Conservation (phyloP, 768 basidiomycete species). For the Ramaria sp. region DNA sequence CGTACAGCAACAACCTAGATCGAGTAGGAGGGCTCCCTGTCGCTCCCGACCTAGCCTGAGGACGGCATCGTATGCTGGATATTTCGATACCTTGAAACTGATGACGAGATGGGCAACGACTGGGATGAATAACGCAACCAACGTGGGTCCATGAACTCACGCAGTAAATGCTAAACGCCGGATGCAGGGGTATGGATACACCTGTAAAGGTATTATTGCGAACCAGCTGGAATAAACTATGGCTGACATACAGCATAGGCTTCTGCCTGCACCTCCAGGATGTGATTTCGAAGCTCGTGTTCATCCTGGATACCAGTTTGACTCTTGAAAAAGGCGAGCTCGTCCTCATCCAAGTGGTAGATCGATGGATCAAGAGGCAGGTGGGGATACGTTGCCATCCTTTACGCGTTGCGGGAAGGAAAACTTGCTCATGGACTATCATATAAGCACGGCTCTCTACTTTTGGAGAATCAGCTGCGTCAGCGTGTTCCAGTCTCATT, state of each 20-base stretch:
- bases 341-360: slow-evolving; percentile 11
- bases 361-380: slow-evolving; percentile 7
- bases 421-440: too few relatives aligned
- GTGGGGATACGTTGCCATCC: not conserved
- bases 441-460: too few relatives aligned
- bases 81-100: slow-evolving; percentile 11
- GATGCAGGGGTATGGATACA: slow-evolving; percentile 22
- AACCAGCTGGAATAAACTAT: not conserved
- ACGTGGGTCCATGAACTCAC: not conserved
- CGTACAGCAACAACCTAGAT: slow-evolving; percentile 36
- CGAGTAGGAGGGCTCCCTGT: slow-evolving; percentile 28
- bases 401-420: too few relatives aligned
- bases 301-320: slow-evolving; percentile 22
- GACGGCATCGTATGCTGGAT: slow-evolving; percentile 16
- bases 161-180: slow-evolving; percentile 16
- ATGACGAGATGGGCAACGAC: not conserved
- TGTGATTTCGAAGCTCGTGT: slow-evolving; percentile 21
- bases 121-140: not conserved
- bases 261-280: slow-evolving; percentile 23
- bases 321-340: slow-evolving; percentile 20
- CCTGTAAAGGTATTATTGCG: slow-evolving; percentile 9
- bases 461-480: too few relatives aligned
- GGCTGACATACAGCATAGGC: slow-evolving; percentile 21
- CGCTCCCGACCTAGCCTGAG: slow-evolving; percentile 28
- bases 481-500: too few relatives aligned